Percentiles rank a stretch among this genome's conserved stretches.
Evolutionary conservation across 495 filamentous ascomycete genomes (phyloP).

Genomic region (Lindgomyces ingoldianus): DNA sequence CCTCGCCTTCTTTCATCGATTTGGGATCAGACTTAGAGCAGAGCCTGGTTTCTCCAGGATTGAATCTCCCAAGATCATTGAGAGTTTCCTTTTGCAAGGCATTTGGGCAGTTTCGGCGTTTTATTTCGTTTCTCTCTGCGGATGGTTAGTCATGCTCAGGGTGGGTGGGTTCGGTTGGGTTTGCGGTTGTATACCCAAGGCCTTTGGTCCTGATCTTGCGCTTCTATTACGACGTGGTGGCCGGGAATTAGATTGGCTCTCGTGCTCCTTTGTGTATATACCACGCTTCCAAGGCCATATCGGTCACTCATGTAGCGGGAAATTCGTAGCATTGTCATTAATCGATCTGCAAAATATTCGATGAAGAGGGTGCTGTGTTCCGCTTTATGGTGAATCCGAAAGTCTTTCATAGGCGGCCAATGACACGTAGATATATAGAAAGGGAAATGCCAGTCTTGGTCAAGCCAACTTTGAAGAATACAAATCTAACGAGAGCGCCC

Average conservation of each 20-base stretch:
- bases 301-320: not conserved
- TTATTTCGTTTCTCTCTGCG: not conserved
- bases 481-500: not conserved
- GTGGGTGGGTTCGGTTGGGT: slow-evolving; percentile 16
- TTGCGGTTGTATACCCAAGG: slow-evolving; percentile 32
- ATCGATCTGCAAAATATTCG: not conserved
- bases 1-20: not conserved
- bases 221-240: slow-evolving; percentile 2
- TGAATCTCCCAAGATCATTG: not conserved
- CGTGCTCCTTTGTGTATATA: slow-evolving; percentile 26
- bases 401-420: not conserved
- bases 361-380: not conserved
- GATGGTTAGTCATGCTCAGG: not conserved
- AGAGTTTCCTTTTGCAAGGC: not conserved
- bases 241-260: slow-evolving; percentile 14
- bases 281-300: not conserved
- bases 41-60: not conserved
- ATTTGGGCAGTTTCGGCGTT: not conserved
- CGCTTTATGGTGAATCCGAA: not conserved
- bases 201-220: slow-evolving; percentile 3
- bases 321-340: slow-evolving; percentile 11
- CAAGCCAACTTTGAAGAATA: not conserved
- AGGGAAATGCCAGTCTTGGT: not conserved
- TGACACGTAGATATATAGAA: not conserved
- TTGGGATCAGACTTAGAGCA: not conserved